phyloP scores from a whole-genome alignment of 331 rosid species.

The Pyracantha coccinea region DNA sequence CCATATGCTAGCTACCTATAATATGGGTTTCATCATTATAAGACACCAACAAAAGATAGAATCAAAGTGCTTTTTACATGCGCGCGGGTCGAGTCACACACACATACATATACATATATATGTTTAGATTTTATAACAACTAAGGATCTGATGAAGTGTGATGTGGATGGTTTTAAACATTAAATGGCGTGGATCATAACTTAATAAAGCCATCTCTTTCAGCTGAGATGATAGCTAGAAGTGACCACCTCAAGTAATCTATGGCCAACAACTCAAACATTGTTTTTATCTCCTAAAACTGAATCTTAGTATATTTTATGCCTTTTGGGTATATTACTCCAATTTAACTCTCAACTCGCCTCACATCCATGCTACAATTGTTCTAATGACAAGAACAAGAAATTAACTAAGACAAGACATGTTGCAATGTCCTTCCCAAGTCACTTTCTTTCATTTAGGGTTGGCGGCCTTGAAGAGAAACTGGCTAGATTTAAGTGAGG shows the following conservation, averaged over 20 bases:
- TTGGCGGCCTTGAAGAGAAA: background rate
- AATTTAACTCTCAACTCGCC: background rate
- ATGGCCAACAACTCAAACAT: background rate
- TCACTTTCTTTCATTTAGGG: background rate
- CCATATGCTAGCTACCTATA: background rate
- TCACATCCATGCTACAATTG: background rate
- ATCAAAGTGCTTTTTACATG: background rate
- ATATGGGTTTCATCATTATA: background rate
- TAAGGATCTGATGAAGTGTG: no score
- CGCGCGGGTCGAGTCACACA: no score
- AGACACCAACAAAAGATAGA: background rate
- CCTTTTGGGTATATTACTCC: background rate
- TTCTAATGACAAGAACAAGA: background rate
- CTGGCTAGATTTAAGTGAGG: background rate
- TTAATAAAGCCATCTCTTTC: background rate
- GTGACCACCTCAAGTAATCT: background rate
- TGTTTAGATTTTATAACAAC: no score
- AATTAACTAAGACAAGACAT: background rate
- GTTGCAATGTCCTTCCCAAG: constrained; percentile 3
- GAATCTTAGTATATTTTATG: background rate
- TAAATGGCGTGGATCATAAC: no score
- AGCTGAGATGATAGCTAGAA: background rate
- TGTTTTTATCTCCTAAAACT: background rate
- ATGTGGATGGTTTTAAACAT: no score
- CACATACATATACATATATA: no score